Evolutionary conservation across 2,329 filamentous ascomycete species (phyloP), one percentile per base, ranked within the genome.

Genomic region (Ophiocordyceps australis): DNA sequence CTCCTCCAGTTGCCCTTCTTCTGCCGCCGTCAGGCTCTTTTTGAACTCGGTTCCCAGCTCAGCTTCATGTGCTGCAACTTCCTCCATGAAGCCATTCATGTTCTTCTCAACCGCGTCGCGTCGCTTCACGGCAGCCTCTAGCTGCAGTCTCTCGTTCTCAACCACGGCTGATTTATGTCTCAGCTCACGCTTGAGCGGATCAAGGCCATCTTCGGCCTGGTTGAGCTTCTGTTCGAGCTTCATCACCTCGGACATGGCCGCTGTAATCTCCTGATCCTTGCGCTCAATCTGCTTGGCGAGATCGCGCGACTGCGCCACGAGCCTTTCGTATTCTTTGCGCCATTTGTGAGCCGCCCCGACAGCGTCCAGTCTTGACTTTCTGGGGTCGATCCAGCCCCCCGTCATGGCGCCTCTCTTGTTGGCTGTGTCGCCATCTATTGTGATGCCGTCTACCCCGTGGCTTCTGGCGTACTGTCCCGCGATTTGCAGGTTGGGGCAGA

Each of bases 321-420:
- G 63, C 8, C 57, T 52, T 24, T 93, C 82, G 35, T 70, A 77
- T 41, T 81, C 73, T 26, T 73, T 64, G 19, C 83, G 71, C 60
- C 77, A 81, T 39, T 71, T 74, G 28, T 73, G 70, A 17, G 86
- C 69, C 5, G 70, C 63, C 31, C 75, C 74, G 17, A 93, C 76
- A 16, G 78, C 82, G 39, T 86, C 76, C n/a, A 95, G 62, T 14
- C 86, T 75, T 2, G 86, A 95, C 37, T 74, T 76, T 18, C 78
- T 69, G 9, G 78, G 70, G 43, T 98, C 89, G 34, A 93, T 77
- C 44, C 77, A 98, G 39, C 89, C 89, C 59, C 89, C 89, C 25
- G 83, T 94, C 57, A 98, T 71, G 10, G 85, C 86, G 51, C 89
- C 89, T 38, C 86, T 78, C 55, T 91, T 93, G 53, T 94, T 91